Evolutionary conservation across 352 stramenopile genomes (phyloP).

Genomic region (Globisporangium acanthophoron): DNA sequence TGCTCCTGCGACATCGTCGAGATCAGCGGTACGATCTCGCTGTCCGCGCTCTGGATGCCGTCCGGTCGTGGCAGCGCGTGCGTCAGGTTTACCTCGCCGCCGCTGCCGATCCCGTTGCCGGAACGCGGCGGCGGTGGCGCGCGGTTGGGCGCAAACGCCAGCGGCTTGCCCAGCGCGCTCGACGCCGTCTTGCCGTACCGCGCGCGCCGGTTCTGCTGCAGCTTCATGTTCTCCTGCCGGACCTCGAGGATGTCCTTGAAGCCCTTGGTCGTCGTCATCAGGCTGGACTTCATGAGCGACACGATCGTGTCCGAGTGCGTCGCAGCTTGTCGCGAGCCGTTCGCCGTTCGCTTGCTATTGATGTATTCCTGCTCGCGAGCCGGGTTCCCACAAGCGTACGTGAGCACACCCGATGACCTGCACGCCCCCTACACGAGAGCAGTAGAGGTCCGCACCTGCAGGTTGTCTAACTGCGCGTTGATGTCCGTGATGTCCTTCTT

Average conservation of each 20-base stretch:
- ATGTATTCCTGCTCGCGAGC: slow-evolving; percentile 49
- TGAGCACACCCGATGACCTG: neutral
- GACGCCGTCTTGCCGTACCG: slow-evolving; percentile 74
- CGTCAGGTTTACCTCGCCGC: slow-evolving; percentile 38
- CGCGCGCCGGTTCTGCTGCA: slow-evolving; percentile 73
- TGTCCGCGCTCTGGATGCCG: slow-evolving; percentile 34
- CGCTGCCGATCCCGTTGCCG: slow-evolving; percentile 16
- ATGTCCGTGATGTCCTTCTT: slow-evolving; percentile 88
- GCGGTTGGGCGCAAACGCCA: slow-evolving; percentile 43
- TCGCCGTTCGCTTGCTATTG: slow-evolving; percentile 53
- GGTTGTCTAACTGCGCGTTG: slow-evolving; percentile 80
- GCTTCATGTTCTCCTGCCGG: slow-evolving; percentile 84
- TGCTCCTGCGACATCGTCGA: slow-evolving; percentile 68
- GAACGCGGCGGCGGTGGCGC: slow-evolving; percentile 15
- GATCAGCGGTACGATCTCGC: slow-evolving; percentile 68
- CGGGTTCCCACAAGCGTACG: neutral
- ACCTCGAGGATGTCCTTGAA: slow-evolving; percentile 87
- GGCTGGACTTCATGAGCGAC: slow-evolving; percentile 79
- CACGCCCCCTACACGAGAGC: neutral
- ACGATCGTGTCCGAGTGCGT: slow-evolving; percentile 80
- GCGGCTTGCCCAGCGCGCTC: slow-evolving; percentile 63
- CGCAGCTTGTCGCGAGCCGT: slow-evolving; percentile 60
- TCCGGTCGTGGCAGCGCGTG: slow-evolving; percentile 53
- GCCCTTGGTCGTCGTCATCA: slow-evolving; percentile 70
- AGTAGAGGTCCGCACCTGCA: slow-evolving; percentile 30